Evolutionary conservation across 768 basidiomycete genomes (phyloP), one percentile per base, ranked within the genome.

Genomic region (Tephrocybe rancida): DNA sequence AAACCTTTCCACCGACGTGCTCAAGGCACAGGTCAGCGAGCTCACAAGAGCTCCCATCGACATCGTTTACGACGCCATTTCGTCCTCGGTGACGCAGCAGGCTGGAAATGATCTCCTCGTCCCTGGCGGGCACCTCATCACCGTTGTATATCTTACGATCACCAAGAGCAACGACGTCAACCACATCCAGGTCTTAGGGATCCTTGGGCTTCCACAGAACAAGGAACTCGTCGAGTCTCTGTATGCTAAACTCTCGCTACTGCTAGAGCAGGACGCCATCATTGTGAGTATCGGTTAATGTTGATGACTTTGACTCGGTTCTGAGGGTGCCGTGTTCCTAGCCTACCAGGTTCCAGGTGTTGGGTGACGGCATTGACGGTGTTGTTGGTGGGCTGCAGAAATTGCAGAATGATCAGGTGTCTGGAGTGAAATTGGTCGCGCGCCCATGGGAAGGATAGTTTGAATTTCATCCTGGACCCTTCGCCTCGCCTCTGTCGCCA

Each of bases 371-470:
- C 7, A 63, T 82, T 21, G 66, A 62, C 26, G 79, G 73, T 9
- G 72, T 82, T 50, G 59, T 64, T 29, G 64, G 63, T 11, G 82
- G 74, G 8, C 60, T 84, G 44, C 66, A 71, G 61, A 67, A 73
- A 41, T 59, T 83, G 60, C 64, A 72, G 54, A 64, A 67, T 3
- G 70, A 71, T 27, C 62, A 73, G 55, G 71, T 81, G 16, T 78
- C 76, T 42, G 77, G 75, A 3, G 61, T 70, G 22, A 81, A 81
- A 61, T 60, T 82, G 32, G 68, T 81, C 46, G 69, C 65, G 50
- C 69, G 60, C 44, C 79, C 79, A 16, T 52, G 55, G 52, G 52
- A 44, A 9, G n/a, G n/a, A n/a, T n/a, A n/a, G n/a, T n/a, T n/a
- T n/a, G n/a, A n/a, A n/a, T n/a, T n/a, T n/a, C n/a, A n/a, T n/a